Conservation (phyloP, 1,139 yeast genomes). For the Protomyces pachydermus region DNA sequence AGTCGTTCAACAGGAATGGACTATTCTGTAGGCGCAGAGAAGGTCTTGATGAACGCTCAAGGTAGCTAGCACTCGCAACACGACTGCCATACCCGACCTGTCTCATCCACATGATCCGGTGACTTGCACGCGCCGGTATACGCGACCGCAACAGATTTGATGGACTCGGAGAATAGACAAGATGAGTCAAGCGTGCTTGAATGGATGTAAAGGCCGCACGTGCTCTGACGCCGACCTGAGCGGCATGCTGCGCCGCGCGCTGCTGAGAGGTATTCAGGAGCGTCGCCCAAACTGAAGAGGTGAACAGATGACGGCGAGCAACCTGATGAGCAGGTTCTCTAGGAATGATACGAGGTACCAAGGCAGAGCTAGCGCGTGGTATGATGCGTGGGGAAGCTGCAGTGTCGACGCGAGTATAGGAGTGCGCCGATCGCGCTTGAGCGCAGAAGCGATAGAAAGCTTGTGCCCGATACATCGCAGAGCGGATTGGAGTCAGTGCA, state of each 20-base stretch:
- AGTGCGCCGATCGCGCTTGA: too few species aligned
- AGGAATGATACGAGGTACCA: too few species aligned
- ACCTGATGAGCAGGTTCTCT: not conserved
- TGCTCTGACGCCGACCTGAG: not conserved
- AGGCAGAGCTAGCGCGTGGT: too few species aligned
- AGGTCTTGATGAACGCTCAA: not conserved
- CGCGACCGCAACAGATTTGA: not conserved
- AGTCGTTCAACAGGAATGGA: not conserved
- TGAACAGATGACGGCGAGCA: not conserved
- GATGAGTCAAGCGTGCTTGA: not conserved
- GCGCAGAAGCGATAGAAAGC: too few species aligned
- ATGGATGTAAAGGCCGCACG: not conserved
- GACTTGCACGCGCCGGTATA: not conserved
- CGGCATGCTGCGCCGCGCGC: not conserved
- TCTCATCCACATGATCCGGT: not conserved
- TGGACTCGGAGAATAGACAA: not conserved
- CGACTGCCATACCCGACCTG: not conserved
- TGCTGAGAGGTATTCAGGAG: not conserved
- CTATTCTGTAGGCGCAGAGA: not conserved
- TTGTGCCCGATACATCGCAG: too few species aligned
- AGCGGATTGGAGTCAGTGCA: too few species aligned
- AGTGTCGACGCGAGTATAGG: too few species aligned
- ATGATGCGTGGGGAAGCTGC: too few species aligned
- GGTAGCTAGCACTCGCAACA: not conserved
- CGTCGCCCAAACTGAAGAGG: not conserved